These are phyloP conservation scores for Kregervanrija delftensis DNA, from an alignment of 805 yeast genomes.

Conservation along the genomic window DNA sequence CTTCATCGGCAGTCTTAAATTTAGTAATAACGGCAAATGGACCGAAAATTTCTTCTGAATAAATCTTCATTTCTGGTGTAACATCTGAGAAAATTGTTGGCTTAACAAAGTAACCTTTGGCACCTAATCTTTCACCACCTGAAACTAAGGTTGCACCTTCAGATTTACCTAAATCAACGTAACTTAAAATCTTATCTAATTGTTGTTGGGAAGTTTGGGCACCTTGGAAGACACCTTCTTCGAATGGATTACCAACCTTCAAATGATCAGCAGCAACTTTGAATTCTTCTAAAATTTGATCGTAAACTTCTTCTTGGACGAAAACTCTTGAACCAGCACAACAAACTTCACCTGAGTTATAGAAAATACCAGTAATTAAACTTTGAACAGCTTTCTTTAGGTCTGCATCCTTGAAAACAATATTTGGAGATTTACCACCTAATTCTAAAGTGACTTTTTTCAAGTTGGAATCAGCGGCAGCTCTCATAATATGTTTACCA, in stretches of 20 bases:
- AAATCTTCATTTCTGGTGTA: constrained; percentile 63
- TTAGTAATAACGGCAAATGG: constrained; percentile 77
- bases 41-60: constrained; percentile 87
- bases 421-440: constrained; percentile 89
- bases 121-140: constrained; percentile 76
- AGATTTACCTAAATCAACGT: constrained; percentile 54
- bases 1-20: constrained; percentile 70
- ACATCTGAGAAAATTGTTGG: constrained; percentile 90
- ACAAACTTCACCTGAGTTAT: constrained; percentile 90
- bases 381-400: constrained; percentile 56
- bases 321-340: constrained; percentile 88
- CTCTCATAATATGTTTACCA: constrained; percentile 66
- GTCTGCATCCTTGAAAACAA: constrained; percentile 73
- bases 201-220: constrained; percentile 68
- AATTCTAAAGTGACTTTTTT: constrained; percentile 79
- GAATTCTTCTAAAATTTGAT: constrained; percentile 54
- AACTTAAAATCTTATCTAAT: constrained; percentile 55
- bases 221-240: constrained; percentile 62
- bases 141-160: constrained; percentile 67
- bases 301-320: constrained; percentile 69
- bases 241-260: constrained; percentile 77
- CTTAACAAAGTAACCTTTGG: constrained; percentile 62
- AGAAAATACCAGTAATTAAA: constrained; percentile 71
- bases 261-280: constrained; percentile 39
- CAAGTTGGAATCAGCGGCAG: constrained; percentile 58